phyloP scores from a whole-genome alignment of 208 protist species.

The Trypanosomatidae sp. region DNA sequence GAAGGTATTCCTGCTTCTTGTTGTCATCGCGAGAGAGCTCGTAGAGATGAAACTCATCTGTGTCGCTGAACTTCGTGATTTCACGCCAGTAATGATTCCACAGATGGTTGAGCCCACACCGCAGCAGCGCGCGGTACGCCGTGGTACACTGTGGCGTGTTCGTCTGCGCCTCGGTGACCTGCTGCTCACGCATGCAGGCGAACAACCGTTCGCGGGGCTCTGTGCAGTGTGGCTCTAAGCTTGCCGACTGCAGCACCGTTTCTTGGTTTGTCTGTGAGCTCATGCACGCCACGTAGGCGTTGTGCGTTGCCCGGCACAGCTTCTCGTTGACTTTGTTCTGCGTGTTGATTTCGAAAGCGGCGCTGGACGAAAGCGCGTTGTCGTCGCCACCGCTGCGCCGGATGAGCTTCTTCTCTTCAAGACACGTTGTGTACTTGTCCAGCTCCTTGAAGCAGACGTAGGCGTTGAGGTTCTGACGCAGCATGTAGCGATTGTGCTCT shows the following conservation, averaged over 20 bases:
- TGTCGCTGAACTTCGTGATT: slow-evolving; percentile 68
- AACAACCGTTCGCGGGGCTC: slow-evolving; percentile 36
- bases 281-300: slow-evolving; percentile 70
- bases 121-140: slow-evolving; percentile 51
- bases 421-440: slow-evolving; percentile 72
- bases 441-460: slow-evolving; percentile 80
- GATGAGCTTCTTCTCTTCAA: slow-evolving; percentile 65
- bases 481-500: slow-evolving; percentile 72
- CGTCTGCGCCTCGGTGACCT: slow-evolving; percentile 46
- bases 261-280: slow-evolving; percentile 60
- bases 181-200: slow-evolving; percentile 54
- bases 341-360: slow-evolving; percentile 64
- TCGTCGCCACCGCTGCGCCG: slow-evolving; percentile 24
- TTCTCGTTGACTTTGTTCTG: slow-evolving; percentile 72
- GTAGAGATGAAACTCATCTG: slow-evolving; percentile 77
- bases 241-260: slow-evolving; percentile 57
- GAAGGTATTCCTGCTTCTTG: slow-evolving; percentile 73
- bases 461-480: slow-evolving; percentile 80
- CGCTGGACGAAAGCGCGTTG: slow-evolving; percentile 10
- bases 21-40: slow-evolving; percentile 77
- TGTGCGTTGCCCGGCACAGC: slow-evolving; percentile 54
- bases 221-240: slow-evolving; percentile 50
- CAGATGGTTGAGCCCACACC: slow-evolving; percentile 82
- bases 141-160: slow-evolving; percentile 58
- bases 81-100: slow-evolving; percentile 86